phyloP scores from a whole-genome alignment of 2,329 filamentous ascomycete species.

The Botryotinia narcissicola region DNA sequence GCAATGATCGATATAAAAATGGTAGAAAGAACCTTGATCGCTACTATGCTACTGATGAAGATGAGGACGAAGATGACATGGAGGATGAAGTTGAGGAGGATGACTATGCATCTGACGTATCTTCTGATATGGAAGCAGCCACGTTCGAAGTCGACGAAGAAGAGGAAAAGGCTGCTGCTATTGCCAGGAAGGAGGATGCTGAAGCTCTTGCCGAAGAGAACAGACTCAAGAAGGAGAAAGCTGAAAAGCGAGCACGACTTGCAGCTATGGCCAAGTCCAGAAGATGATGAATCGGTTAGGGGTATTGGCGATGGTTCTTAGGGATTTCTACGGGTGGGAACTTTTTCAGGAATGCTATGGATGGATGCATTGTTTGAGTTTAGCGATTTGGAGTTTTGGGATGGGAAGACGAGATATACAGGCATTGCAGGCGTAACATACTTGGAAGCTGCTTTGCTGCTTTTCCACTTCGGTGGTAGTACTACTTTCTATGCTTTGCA shows the following conservation, averaged over 20 bases:
- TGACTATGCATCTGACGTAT: constrained; percentile 64
- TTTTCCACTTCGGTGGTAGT: neutral
- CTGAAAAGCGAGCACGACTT: constrained; percentile 44
- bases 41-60: constrained; percentile 39
- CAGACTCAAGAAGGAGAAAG: constrained; percentile 60
- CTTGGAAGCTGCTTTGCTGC: constrained; percentile 7
- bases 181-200: constrained; percentile 66
- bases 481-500: neutral
- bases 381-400: constrained; percentile 22
- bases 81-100: constrained; percentile 44
- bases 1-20: constrained; percentile 27
- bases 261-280: constrained; percentile 36
- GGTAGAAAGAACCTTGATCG: constrained; percentile 42
- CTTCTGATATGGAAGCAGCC: constrained; percentile 77
- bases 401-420: constrained; percentile 11
- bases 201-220: constrained; percentile 62
- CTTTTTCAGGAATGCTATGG: constrained; percentile 9
- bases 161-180: constrained; percentile 59
- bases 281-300: constrained; percentile 8
- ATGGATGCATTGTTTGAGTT: constrained; percentile 18
- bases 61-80: constrained; percentile 34
- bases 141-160: constrained; percentile 71
- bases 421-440: constrained; percentile 22
- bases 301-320: neutral
- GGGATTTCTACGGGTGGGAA: constrained; percentile 13